Conservation (phyloP, 495 filamentous ascomycete genomes). For the Penicillium maclennaniae region DNA sequence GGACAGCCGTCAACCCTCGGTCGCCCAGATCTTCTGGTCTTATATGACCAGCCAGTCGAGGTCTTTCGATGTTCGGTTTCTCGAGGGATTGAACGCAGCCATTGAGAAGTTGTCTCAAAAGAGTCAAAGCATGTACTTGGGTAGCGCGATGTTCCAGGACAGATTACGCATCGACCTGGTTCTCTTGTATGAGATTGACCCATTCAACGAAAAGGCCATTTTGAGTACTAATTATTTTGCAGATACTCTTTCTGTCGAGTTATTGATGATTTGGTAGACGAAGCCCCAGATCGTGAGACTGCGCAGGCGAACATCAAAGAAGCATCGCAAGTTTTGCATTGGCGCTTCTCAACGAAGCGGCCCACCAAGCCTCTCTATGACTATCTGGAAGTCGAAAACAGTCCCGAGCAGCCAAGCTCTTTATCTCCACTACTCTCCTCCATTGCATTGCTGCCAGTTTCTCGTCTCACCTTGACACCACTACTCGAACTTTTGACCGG, state of each 20-base stretch:
- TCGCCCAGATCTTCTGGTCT: not conserved
- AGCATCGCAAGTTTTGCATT: conserved; percentile 8
- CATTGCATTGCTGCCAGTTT: conserved; percentile 48
- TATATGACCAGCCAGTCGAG: conserved; percentile 2
- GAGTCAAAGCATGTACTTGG: conserved; percentile 66
- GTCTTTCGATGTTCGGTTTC: conserved; percentile 2
- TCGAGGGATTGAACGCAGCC: conserved; percentile 53
- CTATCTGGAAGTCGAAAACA: not conserved
- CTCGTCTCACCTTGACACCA: conserved; percentile 47
- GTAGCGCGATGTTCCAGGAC: conserved; percentile 59
- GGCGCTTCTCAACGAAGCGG: conserved; percentile 6
- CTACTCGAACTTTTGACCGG: conserved; percentile 57
- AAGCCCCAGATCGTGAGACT: conserved; percentile 34
- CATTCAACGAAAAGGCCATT: too few species aligned
- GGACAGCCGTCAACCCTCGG: not conserved
- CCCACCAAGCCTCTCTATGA: conserved; percentile 1
- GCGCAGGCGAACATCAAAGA: conserved; percentile 9
- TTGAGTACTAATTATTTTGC: not conserved
- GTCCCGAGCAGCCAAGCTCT: not conserved
- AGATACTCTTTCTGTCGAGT: conserved; percentile 70
- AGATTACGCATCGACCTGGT: conserved; percentile 62
- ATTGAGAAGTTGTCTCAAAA: conserved; percentile 50
- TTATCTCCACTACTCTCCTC: conserved; percentile 6
- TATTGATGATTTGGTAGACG: conserved; percentile 65
- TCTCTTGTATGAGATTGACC: conserved; percentile 42